A percentile compares a stretch with the other conserved stretches of the same genome.
Conservation (phyloP, 495 filamentous ascomycete genomes). For the Neurospora discreta region DNA sequence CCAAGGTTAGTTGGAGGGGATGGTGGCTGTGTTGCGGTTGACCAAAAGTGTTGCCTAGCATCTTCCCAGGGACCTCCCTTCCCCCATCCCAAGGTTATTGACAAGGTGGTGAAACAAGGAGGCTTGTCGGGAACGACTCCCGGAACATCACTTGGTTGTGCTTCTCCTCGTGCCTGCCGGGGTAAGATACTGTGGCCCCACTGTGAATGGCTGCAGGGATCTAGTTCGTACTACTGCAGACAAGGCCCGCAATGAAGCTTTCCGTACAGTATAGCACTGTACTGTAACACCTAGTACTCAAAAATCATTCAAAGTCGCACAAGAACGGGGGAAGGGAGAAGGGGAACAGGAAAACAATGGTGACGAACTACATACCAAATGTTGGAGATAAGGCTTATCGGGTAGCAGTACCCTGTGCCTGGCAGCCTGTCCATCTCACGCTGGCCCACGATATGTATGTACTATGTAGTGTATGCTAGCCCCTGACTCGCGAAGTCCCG, state of each 20-base stretch:
- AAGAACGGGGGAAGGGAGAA: neutral
- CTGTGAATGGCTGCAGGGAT: neutral
- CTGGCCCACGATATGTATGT: neutral
- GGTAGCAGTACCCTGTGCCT: neutral
- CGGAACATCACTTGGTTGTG: neutral
- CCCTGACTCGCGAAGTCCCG: neutral
- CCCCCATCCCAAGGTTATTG: neutral
- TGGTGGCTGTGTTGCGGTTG: neutral
- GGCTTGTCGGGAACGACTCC: neutral
- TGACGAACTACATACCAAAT: neutral
- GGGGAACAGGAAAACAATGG: neutral
- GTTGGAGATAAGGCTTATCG: neutral
- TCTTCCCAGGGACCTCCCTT: neutral
- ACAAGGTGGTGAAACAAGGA: neutral
- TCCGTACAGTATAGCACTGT: neutral
- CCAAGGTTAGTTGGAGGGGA: neutral
- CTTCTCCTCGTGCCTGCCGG: neutral
- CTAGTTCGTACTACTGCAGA: no score
- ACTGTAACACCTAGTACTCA: neutral
- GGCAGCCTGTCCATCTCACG: neutral
- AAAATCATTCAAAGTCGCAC: neutral
- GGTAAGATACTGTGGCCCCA: neutral
- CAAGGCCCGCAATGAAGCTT: neutral
- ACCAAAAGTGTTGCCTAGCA: neutral
- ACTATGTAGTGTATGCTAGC: no score